Evolutionary conservation across 176 grass and related monocot genomes (phyloP), one percentile per base, ranked within the genome.

Genomic region (Carex kokanica): DNA sequence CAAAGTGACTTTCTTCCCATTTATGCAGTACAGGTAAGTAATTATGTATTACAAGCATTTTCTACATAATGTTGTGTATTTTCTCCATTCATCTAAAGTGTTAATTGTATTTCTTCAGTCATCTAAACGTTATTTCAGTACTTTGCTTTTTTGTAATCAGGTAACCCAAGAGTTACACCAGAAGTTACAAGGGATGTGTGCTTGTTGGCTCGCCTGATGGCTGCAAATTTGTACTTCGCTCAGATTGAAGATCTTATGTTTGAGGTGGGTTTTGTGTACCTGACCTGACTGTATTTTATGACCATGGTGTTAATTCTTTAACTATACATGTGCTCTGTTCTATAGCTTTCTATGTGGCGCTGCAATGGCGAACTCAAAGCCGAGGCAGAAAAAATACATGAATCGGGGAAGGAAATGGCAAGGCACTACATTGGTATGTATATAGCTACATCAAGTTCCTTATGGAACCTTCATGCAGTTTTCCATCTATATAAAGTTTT

Each of bases 241-340:
- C 93, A 92, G 88, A 99, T 99, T 73, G 96, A 99, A 89, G 91
- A 99, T 86, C 86, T 99, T 84, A 99, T 99, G 96, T 99, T 99
- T 90, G 93, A 99, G 93, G 96, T 95, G 88, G 56, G 13, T 29
- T 61, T 85, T 65, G 23, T 82, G 45, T 20, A 27, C 61, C 45
- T 21, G 15, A n/a, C 40, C 60, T 55, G 49, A 32, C 24, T 16
- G 14, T 60, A 59, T 43, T 63, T 79, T 45, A 61, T 80, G 57
- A 63, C 57, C 18, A 1, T 15, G 60, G 60, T 63, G 18, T 72
- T 63, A 32, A 20, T 60, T 16, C 16, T 38, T 78, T 83, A 45
- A 70, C 11, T 78, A 55, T 64, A 65, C 61, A 10, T 86, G 38
- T 9, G 20, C 20, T 83, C 66, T 88, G 56, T 82, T 88, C 58